Evolutionary conservation across 2,329 filamentous ascomycete genomes (phyloP), one percentile per base, ranked within the genome.

Genomic region (Catunica adiposa): DNA sequence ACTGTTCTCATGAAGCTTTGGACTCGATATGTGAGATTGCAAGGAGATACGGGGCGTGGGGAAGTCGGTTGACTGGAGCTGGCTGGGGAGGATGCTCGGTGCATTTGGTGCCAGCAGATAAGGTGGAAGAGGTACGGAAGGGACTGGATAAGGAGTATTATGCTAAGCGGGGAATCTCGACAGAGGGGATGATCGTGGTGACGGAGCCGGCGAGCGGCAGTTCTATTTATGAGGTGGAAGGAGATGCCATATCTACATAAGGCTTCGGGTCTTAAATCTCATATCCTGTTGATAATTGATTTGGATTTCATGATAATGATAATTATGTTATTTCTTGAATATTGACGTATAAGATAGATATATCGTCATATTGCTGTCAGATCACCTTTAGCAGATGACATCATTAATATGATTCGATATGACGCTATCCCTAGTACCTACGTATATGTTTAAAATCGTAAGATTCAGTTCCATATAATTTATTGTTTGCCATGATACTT

Each of bases 11-110:
- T 63, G 82, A 86, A 0, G 89, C 97, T 68, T 78, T 97, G n/a
- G 90, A 98, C 66, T 76, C 86, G 59, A 78, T 98, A 38, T 97
- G 90, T 68, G 68, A 74, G 40, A 83, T 97, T 61, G 89, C 89
- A 0, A 76, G 82, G 26, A 74, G 73, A 15, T 86, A 86, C 0
- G 92, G 92, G 1, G 80, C 86, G 17, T 89, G 88, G 66, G 92
- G 90, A 26, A 89, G 85, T 62, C 75, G 90, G 25, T 71, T 96
- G 62, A 97, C 90, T 0, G 92, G 92, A 40, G 92, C 92, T 0
- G 92, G 92, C 2, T 98, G 92, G 92, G 92, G 92, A 59, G 92
- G 92, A 1, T 97, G 92, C 71, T 92, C 81, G 59, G 90, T 98
- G 57, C 92, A 98, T 70, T 76, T 98, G 57, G 84, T 97, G 54